Evolutionary conservation across 805 yeast species (phyloP).

Genomic region (Ogataea allantospora): DNA sequence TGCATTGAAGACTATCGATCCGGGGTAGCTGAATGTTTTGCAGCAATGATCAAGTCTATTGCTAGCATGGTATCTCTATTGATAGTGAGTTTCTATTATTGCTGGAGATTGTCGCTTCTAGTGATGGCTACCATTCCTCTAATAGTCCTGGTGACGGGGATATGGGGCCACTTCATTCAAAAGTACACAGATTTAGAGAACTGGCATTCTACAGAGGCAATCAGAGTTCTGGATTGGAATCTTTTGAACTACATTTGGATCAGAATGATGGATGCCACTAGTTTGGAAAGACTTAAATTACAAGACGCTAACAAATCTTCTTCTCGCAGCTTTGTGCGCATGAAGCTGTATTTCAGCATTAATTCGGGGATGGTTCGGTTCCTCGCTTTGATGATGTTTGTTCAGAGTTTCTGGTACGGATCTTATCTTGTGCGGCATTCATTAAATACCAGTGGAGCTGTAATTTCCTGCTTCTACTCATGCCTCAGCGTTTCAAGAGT

Average conservation of each 20-base stretch:
- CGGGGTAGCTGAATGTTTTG: slow-evolving; percentile 67
- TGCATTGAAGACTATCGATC: slow-evolving; percentile 71
- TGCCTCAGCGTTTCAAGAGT: slow-evolving; percentile 71
- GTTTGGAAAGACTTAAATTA: slow-evolving; percentile 48
- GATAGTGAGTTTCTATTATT: slow-evolving; percentile 66
- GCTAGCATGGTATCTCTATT: slow-evolving; percentile 55
- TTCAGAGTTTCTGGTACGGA: slow-evolving; percentile 94
- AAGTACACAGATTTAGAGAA: slow-evolving; percentile 58
- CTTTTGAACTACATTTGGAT: slow-evolving; percentile 59
- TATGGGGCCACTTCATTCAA: slow-evolving; percentile 52
- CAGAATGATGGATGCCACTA: slow-evolving; percentile 57
- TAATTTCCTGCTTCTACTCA: slow-evolving; percentile 80
- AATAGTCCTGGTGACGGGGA: slow-evolving; percentile 46
- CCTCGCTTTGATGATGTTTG: slow-evolving; percentile 70
- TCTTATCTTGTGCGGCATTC: slow-evolving; percentile 56
- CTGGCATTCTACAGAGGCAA: slow-evolving; percentile 47
- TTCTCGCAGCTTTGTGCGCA: slow-evolving; percentile 40
- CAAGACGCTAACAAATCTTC: slow-evolving; percentile 28
- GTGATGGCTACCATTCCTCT: slow-evolving; percentile 75
- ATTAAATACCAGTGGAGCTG: slow-evolving; percentile 54
- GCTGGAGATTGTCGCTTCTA: slow-evolving; percentile 84
- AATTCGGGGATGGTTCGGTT: slow-evolving; percentile 59
- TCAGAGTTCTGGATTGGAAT: slow-evolving; percentile 70
- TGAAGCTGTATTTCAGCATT: slow-evolving; percentile 47
- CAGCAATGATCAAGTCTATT: slow-evolving; percentile 50